These are phyloP conservation scores for Lomentospora prolificans DNA, from an alignment of 2,329 filamentous ascomycete species.

Conservation along the genomic window DNA sequence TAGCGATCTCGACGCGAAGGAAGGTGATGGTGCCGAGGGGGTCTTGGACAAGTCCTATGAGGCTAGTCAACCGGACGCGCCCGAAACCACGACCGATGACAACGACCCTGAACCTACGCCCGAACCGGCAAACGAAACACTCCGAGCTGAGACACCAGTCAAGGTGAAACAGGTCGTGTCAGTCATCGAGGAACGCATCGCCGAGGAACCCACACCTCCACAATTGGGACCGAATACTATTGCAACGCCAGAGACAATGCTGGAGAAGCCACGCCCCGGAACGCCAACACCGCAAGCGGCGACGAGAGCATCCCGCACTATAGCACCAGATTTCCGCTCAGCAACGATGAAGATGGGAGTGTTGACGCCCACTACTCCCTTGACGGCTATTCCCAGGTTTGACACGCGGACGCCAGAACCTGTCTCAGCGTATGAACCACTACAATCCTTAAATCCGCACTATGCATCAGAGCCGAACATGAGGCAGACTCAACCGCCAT, in stretches of 20 bases:
- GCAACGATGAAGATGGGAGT: not conserved
- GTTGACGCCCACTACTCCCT: not conserved
- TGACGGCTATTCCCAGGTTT: not conserved
- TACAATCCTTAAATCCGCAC: not conserved
- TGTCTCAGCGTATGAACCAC: not conserved
- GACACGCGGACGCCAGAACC: not conserved
- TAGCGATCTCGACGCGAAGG: not conserved
- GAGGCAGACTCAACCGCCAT: not conserved
- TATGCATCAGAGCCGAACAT: not conserved
- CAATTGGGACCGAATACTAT: not conserved
- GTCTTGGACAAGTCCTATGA: not conserved
- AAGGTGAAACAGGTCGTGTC: slow-evolving; percentile 7
- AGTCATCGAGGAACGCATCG: slow-evolving; percentile 6
- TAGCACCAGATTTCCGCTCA: not conserved
- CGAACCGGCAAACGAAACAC: not conserved
- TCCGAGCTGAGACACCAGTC: slow-evolving; percentile 5
- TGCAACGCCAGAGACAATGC: not conserved
- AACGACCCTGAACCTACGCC: not conserved
- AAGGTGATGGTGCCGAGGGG: not conserved
- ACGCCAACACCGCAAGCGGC: not conserved
- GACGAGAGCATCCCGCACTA: not conserved
- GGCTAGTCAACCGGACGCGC: not conserved
- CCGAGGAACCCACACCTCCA: slow-evolving; percentile 1
- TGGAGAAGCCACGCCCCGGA: not conserved
- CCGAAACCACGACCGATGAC: not conserved